These are phyloP conservation scores for Agroathelia rolfsii DNA, from an alignment of 1,284 basidiomycete species.

Conservation along the genomic window DNA sequence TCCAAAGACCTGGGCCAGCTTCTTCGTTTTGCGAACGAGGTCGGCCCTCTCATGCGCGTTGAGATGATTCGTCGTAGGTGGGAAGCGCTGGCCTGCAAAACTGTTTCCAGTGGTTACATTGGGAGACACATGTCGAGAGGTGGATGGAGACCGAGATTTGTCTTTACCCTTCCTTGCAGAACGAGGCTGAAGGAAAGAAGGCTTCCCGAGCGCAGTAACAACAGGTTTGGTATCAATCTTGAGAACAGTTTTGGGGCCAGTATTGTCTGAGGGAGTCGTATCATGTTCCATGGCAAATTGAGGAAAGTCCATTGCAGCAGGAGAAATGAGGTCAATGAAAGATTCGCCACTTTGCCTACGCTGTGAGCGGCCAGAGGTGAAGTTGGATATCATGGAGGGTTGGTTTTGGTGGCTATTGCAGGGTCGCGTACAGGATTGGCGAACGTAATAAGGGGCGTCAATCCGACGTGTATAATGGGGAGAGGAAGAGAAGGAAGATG, in stretches of 20 bases:
- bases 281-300: too few relatives aligned
- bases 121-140: constrained; percentile 6
- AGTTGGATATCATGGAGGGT: too few relatives aligned
- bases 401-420: too few relatives aligned
- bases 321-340: constrained; percentile 48
- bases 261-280: too few relatives aligned
- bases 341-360: constrained; percentile 42
- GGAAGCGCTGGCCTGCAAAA: constrained; percentile 18
- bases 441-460: too few relatives aligned
- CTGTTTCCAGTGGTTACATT: constrained; percentile 2
- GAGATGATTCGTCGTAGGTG: constrained; percentile 60
- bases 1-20: constrained; percentile 72
- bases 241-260: too few relatives aligned
- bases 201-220: constrained; percentile 1
- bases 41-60: constrained; percentile 58
- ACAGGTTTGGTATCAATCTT: constrained; percentile 2
- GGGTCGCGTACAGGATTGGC: too few relatives aligned
- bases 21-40: constrained; percentile 61
- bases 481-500: too few relatives aligned
- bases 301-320: constrained; percentile 14
- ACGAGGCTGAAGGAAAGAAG: neutral
- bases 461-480: too few relatives aligned
- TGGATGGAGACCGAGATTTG: neutral
- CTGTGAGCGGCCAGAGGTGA: too few relatives aligned
- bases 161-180: constrained; percentile 2